phyloP scores from a whole-genome alignment of 257 asterid genomes.

The Oldenlandia corymbosa region DNA sequence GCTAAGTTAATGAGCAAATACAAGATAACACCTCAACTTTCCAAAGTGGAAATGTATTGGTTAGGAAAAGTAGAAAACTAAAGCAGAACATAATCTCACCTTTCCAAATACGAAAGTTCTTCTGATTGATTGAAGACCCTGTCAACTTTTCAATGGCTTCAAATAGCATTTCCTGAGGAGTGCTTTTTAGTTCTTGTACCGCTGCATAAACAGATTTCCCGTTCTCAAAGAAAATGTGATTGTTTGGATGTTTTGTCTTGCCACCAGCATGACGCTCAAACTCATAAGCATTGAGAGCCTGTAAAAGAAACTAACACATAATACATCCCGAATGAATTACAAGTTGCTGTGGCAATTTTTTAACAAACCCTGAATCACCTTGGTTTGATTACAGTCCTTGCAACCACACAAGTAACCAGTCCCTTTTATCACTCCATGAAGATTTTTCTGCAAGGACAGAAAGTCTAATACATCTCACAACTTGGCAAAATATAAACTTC shows the following conservation, averaged over 20 bases:
- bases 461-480: conserved; percentile 4
- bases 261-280: conserved; percentile 80
- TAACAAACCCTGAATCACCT: conserved; percentile 29
- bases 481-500: conserved; percentile 5
- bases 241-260: conserved; percentile 81
- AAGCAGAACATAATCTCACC: conserved; percentile 33
- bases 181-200: conserved; percentile 67
- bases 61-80: neutral
- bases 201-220: conserved; percentile 69
- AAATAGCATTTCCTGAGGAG: conserved; percentile 53
- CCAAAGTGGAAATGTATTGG: too few relatives aligned
- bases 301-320: conserved; percentile 11
- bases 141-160: conserved; percentile 47
- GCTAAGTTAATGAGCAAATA: neutral
- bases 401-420: conserved; percentile 71
- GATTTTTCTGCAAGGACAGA: conserved; percentile 53
- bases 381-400: conserved; percentile 56
- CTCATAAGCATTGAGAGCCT: conserved; percentile 64
- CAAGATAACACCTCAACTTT: neutral
- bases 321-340: too few relatives aligned
- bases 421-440: conserved; percentile 63
- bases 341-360: conserved; percentile 3
- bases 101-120: conserved; percentile 61
- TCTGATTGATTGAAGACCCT: conserved; percentile 53
- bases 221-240: conserved; percentile 67